A percentile compares a stretch with the other conserved stretches of the same genome.
Evolutionary conservation across 139 green algal species (phyloP).

Genomic region (Gonium pectorale): DNA sequence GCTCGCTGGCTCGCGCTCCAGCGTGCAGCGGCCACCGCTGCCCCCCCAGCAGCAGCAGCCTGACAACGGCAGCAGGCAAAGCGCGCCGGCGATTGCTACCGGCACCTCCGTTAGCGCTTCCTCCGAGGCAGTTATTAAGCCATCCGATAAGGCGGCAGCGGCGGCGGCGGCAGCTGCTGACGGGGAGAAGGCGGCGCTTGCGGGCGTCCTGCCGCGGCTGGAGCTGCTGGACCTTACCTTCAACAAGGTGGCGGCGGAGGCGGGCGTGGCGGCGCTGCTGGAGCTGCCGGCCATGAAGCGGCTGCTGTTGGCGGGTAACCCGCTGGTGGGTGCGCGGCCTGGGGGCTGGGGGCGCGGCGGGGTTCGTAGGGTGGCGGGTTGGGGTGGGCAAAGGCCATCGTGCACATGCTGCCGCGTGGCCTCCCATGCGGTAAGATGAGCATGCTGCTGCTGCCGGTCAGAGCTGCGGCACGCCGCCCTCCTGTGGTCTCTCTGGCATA

Average conservation of each 20-base stretch:
- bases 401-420: no score
- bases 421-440: no score
- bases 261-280: slow-evolving; percentile 21
- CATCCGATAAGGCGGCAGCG: not conserved
- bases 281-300: slow-evolving; percentile 41
- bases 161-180: not conserved
- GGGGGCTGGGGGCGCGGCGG: no score
- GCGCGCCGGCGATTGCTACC: no score
- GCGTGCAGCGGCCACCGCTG: not conserved
- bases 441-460: no score
- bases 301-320: slow-evolving; percentile 62
- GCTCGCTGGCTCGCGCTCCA: no score
- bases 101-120: no score
- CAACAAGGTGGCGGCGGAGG: slow-evolving; percentile 29
- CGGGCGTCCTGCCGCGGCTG: slow-evolving; percentile 20
- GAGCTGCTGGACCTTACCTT: slow-evolving; percentile 48
- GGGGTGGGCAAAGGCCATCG: no score
- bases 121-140: no score
- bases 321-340: slow-evolving; percentile 25
- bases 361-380: no score
- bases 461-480: no score
- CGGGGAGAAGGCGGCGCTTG: not conserved
- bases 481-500: no score
- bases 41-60: not conserved
- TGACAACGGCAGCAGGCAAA: not conserved